Evolutionary conservation across 2,329 filamentous ascomycete genomes (phyloP).

Genomic region (Tolypocladium pustulatum): DNA sequence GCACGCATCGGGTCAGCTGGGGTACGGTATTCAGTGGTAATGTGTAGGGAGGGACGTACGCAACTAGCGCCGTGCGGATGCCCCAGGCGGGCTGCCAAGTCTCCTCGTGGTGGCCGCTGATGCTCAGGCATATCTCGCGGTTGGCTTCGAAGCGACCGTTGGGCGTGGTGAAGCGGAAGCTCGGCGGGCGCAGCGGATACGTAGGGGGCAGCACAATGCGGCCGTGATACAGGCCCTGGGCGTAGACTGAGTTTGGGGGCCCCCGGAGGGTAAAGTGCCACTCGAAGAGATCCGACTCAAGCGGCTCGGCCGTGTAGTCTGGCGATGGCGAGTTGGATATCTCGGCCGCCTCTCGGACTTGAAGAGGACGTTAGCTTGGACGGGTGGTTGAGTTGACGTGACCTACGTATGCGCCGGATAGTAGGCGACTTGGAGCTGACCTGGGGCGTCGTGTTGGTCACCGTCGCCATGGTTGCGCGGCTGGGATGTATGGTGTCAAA

Average conservation of each 20-base stretch:
- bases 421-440: conserved; percentile 73
- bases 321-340: conserved; percentile 69
- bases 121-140: conserved; percentile 90
- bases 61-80: conserved; percentile 74
- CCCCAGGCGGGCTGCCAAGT: conserved; percentile 99
- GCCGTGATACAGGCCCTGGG: conserved; percentile 82
- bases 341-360: conserved; percentile 85
- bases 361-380: neutral
- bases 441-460: conserved; percentile 18
- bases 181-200: conserved; percentile 85
- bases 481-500: neutral
- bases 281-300: conserved; percentile 87
- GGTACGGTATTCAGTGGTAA: too few relatives aligned
- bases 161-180: conserved; percentile 91
- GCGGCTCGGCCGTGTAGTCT: conserved; percentile 76
- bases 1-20: neutral
- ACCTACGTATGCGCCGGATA: conserved; percentile 70
- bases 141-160: conserved; percentile 92
- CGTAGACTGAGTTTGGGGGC: conserved; percentile 71
- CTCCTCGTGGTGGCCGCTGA: conserved; percentile 92
- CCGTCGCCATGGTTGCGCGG: neutral
- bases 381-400: neutral
- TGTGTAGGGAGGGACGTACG: conserved; percentile 21
- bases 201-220: conserved; percentile 82
- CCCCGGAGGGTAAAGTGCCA: conserved; percentile 98